Percentiles rank a stretch among this genome's conserved stretches.
phyloP scores from a whole-genome alignment of 2,329 filamentous ascomycete genomes.

The Penicillium aurantiogriseum region DNA sequence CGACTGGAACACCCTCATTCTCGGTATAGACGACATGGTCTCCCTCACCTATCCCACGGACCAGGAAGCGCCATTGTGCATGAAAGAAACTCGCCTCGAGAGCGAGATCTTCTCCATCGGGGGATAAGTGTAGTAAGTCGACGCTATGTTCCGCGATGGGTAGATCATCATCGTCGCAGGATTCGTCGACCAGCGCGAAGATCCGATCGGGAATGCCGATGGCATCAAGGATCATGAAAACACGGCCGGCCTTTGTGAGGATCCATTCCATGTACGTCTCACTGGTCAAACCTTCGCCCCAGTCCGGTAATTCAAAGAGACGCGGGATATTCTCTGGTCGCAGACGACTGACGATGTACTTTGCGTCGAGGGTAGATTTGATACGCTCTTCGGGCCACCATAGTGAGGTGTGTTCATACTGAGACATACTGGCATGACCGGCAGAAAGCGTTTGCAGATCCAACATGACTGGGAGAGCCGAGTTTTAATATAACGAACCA shows the following conservation, averaged over 20 bases:
- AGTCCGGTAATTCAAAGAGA: slow-evolving; percentile 40
- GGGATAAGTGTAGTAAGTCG: slow-evolving; percentile 53
- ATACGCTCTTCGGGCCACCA: slow-evolving; percentile 51
- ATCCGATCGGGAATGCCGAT: slow-evolving; percentile 63
- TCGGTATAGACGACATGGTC: slow-evolving; percentile 58
- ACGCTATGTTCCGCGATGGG: slow-evolving; percentile 57
- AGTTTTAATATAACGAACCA: background rate
- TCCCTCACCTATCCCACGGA: slow-evolving; percentile 55
- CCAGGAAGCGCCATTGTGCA: slow-evolving; percentile 58
- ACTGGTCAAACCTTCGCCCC: slow-evolving; percentile 48
- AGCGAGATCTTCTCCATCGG: slow-evolving; percentile 44
- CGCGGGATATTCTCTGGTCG: slow-evolving; percentile 37
- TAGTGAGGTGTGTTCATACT: slow-evolving; percentile 30
- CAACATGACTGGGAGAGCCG: background rate
- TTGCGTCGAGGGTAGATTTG: slow-evolving; percentile 42
- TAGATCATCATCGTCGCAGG: slow-evolving; percentile 61
- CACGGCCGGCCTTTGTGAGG: slow-evolving; percentile 54
- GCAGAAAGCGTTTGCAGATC: background rate
- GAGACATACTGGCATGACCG: slow-evolving; percentile 10
- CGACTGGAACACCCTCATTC: slow-evolving; percentile 60
- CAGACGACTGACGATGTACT: slow-evolving; percentile 40
- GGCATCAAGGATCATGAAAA: slow-evolving; percentile 60
- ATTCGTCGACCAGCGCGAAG: slow-evolving; percentile 60
- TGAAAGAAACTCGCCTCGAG: slow-evolving; percentile 59
- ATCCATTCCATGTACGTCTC: slow-evolving; percentile 64